Base-by-base conservation (phyloP, 768 basidiomycete genomes). In the Mycena epipterygia region DNA sequence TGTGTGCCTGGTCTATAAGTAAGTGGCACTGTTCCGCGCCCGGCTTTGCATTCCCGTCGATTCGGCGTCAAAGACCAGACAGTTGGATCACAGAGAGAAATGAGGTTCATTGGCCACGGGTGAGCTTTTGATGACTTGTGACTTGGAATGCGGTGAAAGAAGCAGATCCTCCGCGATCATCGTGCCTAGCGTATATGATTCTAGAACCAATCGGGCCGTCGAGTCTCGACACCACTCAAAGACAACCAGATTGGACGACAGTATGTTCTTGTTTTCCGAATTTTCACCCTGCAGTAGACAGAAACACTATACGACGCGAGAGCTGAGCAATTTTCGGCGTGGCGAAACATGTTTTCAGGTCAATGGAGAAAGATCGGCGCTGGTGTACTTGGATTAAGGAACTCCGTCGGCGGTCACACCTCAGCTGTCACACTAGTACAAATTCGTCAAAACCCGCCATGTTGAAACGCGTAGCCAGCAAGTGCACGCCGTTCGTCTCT, bases 1-100 rank as follows among this genome's bases (percentile, higher is more conserved):
- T 52, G 57, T 49, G 35, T 46, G 17, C 69, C 63, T 49, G 21
- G 46, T 52, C 35, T 71, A 64, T 63, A 71, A 39, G 64, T 21
- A 25, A 37, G 29, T 29, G 27, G 57, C 5, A 17, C n/a, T 39
- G 53, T 63, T 49, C 51, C 53, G 48, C 21, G 32, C 62, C 16
- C 52, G 62, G 62, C 63, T 63, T 32, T 30, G 27, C 41, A 35
- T 58, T 37, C 16, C 62, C 44, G 53, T 44, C 55, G 27, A 51
- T 61, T 42, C 35, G 58, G 57, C 39, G 39, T 42, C 48, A 29
- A 58, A 42, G 21, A 42, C n/a, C 5, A 19, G 67, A 62, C 67
- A 62, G 61, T 17, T 57, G 58, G n/a, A 65, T 70, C 68, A 70
- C 37, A 17, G 46, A 35, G 46, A 30, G 8, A 11, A 14, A 39